phyloP scores from a whole-genome alignment of 192 early-diverging fungal genomes.

The Backusella circina region DNA sequence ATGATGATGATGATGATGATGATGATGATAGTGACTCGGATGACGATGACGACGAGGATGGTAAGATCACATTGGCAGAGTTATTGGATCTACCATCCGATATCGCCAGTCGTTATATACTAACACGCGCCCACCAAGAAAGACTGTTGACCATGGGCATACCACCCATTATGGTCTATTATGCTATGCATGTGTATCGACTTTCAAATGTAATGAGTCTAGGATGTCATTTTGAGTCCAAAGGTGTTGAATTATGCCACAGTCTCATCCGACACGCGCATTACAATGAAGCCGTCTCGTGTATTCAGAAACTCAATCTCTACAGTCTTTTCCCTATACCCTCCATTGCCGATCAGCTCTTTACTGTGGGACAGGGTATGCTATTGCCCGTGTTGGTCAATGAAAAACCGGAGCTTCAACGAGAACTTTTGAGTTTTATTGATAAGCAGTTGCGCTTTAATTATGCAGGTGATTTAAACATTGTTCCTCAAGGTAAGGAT shows the following conservation, averaged over 20 bases:
- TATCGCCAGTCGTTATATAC: not conserved
- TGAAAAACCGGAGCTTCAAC: not conserved
- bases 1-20: not conserved
- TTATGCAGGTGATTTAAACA: slow-evolving; percentile 20
- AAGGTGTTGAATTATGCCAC: slow-evolving; percentile 7
- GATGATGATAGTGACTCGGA: not conserved
- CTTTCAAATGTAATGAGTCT: not conserved
- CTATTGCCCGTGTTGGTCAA: slow-evolving; percentile 3
- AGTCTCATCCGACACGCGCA: slow-evolving; percentile 9
- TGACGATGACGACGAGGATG: not conserved
- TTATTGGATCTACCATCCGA: not conserved
- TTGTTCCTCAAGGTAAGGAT: slow-evolving; percentile 23
- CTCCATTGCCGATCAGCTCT: slow-evolving; percentile 6
- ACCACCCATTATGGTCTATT: slow-evolving; percentile 14
- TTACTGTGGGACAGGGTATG: slow-evolving; percentile 5
- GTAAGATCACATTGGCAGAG: slow-evolving; percentile 8
- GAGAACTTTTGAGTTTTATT: slow-evolving; percentile 6
- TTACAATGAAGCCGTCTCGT: slow-evolving; percentile 18
- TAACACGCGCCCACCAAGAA: slow-evolving; percentile 11
- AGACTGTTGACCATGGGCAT: slow-evolving; percentile 2
- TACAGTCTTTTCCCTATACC: slow-evolving; percentile 14
- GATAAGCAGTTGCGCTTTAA: slow-evolving; percentile 27
- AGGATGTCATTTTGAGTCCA: slow-evolving; percentile 12
- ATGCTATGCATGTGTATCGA: slow-evolving; percentile 18
- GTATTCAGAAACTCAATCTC: slow-evolving; percentile 13